Evolutionary conservation across 1,139 yeast genomes (phyloP).

Genomic region (Diutina mesorugosa): DNA sequence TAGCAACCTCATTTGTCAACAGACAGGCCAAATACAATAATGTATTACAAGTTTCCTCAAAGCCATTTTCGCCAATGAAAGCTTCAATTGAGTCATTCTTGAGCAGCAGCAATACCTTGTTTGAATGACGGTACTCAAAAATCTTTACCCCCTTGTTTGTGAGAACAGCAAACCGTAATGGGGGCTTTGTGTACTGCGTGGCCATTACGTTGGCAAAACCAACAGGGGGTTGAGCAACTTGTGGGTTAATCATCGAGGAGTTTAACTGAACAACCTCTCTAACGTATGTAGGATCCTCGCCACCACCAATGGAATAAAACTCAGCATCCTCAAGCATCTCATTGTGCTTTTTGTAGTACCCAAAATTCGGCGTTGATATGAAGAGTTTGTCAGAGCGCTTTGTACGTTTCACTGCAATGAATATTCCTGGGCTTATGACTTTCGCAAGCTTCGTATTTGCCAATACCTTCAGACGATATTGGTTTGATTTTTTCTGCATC

Average conservation of each 20-base stretch:
- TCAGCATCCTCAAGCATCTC: conserved; percentile 77
- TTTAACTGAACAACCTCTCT: conserved; percentile 65
- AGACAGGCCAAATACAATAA: conserved; percentile 76
- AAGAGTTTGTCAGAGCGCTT: conserved; percentile 42
- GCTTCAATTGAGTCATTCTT: conserved; percentile 43
- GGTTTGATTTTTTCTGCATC: conserved; percentile 28
- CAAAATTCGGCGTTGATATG: conserved; percentile 74
- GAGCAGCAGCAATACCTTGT: conserved; percentile 57
- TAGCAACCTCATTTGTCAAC: conserved; percentile 39
- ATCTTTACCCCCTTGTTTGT: conserved; percentile 71
- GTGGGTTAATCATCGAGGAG: conserved; percentile 58
- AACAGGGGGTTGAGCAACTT: conserved; percentile 35
- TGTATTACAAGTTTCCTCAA: conserved; percentile 74
- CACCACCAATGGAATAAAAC: conserved; percentile 44
- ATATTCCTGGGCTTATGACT: conserved; percentile 75
- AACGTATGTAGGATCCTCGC: conserved; percentile 25
- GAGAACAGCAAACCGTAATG: conserved; percentile 64
- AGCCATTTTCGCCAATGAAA: conserved; percentile 36
- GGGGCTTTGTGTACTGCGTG: conserved; percentile 58
- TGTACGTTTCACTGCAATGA: conserved; percentile 37
- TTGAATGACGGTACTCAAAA: conserved; percentile 70
- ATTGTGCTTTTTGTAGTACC: conserved; percentile 58
- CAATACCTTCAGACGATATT: conserved; percentile 33
- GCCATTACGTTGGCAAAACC: conserved; percentile 81
- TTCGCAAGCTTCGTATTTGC: conserved; percentile 34